Conservation (phyloP, 768 basidiomycete species). For the Mycena sanguinolenta region DNA sequence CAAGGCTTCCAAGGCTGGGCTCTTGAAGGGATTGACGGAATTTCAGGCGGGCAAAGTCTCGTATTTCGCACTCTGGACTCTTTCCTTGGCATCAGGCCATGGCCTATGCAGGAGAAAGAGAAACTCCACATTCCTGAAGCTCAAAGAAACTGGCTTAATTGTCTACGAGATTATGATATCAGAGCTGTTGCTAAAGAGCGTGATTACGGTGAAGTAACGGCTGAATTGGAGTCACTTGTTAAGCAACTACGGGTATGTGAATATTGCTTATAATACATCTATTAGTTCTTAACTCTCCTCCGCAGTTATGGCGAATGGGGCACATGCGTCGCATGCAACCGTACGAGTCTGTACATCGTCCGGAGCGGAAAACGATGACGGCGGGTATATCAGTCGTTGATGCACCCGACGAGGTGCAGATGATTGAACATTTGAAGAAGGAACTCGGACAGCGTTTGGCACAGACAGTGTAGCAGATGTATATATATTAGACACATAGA, state of each 20-base stretch:
- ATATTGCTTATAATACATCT: no score
- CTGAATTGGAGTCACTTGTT: constrained; percentile 33
- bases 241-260: constrained; percentile 35
- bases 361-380: constrained; percentile 38
- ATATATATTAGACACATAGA: no score
- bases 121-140: constrained; percentile 26
- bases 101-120: constrained; percentile 31
- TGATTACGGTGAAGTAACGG: constrained; percentile 23
- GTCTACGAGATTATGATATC: constrained; percentile 34
- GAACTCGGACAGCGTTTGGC: constrained; percentile 31
- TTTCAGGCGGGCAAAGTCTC: constrained; percentile 37
- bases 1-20: constrained; percentile 39
- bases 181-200: constrained; percentile 27
- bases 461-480: constrained; percentile 27
- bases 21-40: constrained; percentile 36
- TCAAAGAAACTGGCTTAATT: constrained; percentile 35
- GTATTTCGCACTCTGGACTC: constrained; percentile 35
- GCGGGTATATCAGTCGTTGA: constrained; percentile 38
- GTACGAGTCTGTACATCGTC: constrained; percentile 36
- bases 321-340: constrained; percentile 38
- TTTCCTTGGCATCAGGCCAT: constrained; percentile 38
- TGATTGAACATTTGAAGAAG: constrained; percentile 36
- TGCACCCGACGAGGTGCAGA: constrained; percentile 26
- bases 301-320: constrained; percentile 37
- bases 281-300: no score